Base-by-base conservation (phyloP, 164 flowering plant genomes). In the Pachysandra terminalis region DNA sequence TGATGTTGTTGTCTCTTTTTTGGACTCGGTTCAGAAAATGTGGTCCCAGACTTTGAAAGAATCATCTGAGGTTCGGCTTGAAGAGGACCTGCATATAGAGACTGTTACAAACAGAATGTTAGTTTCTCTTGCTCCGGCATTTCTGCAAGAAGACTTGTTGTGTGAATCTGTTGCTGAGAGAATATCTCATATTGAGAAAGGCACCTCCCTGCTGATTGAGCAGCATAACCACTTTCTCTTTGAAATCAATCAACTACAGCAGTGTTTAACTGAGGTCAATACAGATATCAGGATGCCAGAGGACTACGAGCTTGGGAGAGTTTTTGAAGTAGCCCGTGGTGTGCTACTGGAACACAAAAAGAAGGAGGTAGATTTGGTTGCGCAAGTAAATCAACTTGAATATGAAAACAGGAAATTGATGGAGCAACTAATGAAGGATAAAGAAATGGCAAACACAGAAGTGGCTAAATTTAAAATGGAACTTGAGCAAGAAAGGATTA, bases 401-500 rank as follows among this genome's bases (percentile, higher is more conserved):
- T 75, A 75, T 68, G 89, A 87, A 68, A 85, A 87, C 45, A 62
- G 59, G 58, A 78, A 74, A 45, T 70, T 91, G 73, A 53, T 77
- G 66, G 93, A 83, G 69, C 80, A 85, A 64, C 77, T 88, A 56
- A 78, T 81, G 22, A 76, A 64, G 61, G 82, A 79, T 35, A 86
- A 75, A 69, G 78, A 65, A 63, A 64, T 66, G 23, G 62, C 74
- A 21, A 85, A 74, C 69, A 79, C 78, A 35, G 89, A 86, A 72
- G 74, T 81, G 61, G 83, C 62, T 28, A 83, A 83, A 70, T 59
- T 73, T 22, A 85, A 75, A 67, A 71, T 53, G 25, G 98, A 91
- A 63, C 87, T 90, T 74, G 96, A 90, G 77, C 95, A 90, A 75
- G 90, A 93, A 71, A 93, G 78, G 82, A 73, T 45, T 24, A 84